These are phyloP conservation scores for Rubus parviflorus DNA, from an alignment of 306 rosid genomes.

Conservation along the genomic window DNA sequence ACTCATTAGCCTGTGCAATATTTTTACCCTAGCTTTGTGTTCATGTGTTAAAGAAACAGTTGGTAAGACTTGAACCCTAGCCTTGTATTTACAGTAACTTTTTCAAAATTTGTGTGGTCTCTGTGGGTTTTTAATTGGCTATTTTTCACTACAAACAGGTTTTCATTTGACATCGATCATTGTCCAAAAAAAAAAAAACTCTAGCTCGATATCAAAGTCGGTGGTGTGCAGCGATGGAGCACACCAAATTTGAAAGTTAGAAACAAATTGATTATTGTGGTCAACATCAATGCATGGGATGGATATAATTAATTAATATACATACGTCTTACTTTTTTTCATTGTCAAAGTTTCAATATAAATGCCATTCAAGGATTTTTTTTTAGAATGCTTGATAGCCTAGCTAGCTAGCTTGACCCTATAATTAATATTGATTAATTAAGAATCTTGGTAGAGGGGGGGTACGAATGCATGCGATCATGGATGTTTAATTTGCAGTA, in stretches of 20 bases:
- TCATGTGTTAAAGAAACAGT: too few species aligned
- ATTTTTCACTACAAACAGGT: background rate
- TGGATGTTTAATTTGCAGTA: too few species aligned
- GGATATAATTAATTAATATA: background rate
- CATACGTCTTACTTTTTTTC: background rate
- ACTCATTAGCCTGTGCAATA: too few species aligned
- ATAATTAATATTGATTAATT: background rate
- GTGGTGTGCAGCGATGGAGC: background rate
- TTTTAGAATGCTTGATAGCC: background rate
- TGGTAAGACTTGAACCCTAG: too few species aligned
- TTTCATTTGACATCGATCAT: background rate
- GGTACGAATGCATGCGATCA: background rate
- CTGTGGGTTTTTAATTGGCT: background rate
- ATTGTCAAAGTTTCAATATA: slow-evolving; percentile 1
- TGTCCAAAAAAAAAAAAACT: background rate
- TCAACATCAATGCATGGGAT: background rate
- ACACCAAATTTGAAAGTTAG: background rate
- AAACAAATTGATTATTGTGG: background rate
- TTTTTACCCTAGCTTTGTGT: too few species aligned
- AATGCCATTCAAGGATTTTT: background rate
- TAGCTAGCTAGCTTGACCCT: background rate
- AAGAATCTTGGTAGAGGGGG: background rate
- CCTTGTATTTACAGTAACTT: too few species aligned
- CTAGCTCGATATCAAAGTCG: background rate
- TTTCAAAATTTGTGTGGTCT: background rate